These are phyloP conservation scores for Hanseniaspora lachancei DNA, from an alignment of 805 yeast species.

Conservation along the genomic window DNA sequence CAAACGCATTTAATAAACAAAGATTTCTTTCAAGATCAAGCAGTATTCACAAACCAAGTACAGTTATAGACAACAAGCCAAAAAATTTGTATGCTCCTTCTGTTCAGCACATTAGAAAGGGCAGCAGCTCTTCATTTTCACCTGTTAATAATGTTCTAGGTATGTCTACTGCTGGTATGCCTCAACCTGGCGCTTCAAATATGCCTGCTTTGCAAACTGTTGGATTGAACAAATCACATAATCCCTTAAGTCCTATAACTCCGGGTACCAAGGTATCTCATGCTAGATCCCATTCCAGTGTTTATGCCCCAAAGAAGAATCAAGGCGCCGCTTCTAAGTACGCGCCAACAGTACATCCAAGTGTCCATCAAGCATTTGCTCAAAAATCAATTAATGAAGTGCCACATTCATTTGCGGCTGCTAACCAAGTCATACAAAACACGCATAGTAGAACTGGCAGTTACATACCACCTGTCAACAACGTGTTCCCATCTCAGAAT, in stretches of 20 bases:
- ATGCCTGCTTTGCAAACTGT: conserved; percentile 13
- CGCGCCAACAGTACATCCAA: conserved; percentile 30
- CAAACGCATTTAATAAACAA: conserved; percentile 3
- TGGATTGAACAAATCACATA: conserved; percentile 13
- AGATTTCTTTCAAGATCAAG: conserved; percentile 5
- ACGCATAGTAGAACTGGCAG: not conserved
- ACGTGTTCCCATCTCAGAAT: not conserved
- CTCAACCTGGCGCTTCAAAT: not conserved
- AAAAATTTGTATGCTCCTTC: conserved; percentile 8
- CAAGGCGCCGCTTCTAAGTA: conserved; percentile 26
- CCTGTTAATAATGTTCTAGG: conserved; percentile 5
- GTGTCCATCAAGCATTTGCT: conserved; percentile 16
- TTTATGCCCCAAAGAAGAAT: conserved; percentile 23
- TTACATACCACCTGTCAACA: not conserved
- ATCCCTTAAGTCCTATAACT: conserved; percentile 1
- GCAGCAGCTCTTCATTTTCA: conserved; percentile 6
- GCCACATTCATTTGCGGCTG: not conserved
- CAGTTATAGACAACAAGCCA: not conserved
- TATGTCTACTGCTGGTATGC: not conserved
- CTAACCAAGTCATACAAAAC: not conserved
- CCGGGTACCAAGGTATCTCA: conserved; percentile 16
- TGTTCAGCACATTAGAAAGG: conserved; percentile 2
- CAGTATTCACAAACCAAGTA: not conserved
- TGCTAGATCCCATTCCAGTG: conserved; percentile 25
- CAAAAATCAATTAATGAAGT: conserved; percentile 1